These are phyloP conservation scores for Coemansia umbellata DNA, from an alignment of 192 early-diverging fungal species.

Conservation along the genomic window DNA sequence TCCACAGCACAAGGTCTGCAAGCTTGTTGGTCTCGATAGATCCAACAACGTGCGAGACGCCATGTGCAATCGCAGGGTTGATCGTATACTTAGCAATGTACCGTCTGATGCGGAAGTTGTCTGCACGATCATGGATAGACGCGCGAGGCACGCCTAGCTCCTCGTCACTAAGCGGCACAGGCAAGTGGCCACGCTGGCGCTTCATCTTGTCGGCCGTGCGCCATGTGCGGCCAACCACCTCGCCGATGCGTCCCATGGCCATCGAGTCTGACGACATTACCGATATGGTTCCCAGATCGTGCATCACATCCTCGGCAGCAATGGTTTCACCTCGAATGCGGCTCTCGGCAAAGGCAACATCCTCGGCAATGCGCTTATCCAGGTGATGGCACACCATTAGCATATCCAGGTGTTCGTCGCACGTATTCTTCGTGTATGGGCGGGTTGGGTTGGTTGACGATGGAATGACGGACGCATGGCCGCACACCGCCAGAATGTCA, in stretches of 20 bases:
- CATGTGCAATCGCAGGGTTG: constrained; percentile 91
- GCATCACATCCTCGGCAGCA: constrained; percentile 93
- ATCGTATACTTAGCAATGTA: constrained; percentile 98
- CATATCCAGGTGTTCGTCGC: constrained; percentile 99
- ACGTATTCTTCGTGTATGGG: constrained; percentile 91
- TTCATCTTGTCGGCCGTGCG: constrained; percentile 97
- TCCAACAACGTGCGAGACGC: constrained; percentile 82
- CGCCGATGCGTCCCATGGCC: constrained; percentile 96
- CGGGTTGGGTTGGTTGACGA: constrained; percentile 94
- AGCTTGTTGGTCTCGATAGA: constrained; percentile 92
- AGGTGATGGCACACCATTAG: constrained; percentile 98
- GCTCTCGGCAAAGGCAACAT: constrained; percentile 95
- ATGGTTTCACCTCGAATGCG: constrained; percentile 97
- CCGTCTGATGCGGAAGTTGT: constrained; percentile 85
- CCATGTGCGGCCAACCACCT: constrained; percentile 91
- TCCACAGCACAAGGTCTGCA: constrained; percentile 89
- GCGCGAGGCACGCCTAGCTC: constrained; percentile 24
- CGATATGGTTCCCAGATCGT: constrained; percentile 91
- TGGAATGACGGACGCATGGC: constrained; percentile 84
- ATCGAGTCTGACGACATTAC: constrained; percentile 93
- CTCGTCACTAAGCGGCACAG: constrained; percentile 13
- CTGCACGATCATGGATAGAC: constrained; percentile 53
- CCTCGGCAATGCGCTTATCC: constrained; percentile 88
- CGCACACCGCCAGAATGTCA: constrained; percentile 72
- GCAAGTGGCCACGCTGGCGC: constrained; percentile 65